Conservation (phyloP, 176 grass and related monocot species). For the Eragrostis nindensis region DNA sequence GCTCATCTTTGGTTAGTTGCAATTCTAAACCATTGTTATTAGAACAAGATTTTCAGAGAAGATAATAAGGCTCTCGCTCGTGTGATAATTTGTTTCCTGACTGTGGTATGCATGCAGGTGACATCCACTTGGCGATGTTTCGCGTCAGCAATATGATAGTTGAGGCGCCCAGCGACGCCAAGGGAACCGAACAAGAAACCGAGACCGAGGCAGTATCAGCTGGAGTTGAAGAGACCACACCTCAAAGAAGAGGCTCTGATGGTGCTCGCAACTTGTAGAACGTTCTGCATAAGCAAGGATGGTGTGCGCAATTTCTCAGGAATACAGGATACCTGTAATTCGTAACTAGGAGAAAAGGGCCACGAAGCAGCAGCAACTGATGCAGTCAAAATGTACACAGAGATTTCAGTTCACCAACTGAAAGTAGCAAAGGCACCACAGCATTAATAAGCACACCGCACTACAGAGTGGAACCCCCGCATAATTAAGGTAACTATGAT, state of each 20-base stretch:
- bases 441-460: background rate
- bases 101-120: conserved; percentile 40
- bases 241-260: too few species aligned
- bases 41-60: background rate
- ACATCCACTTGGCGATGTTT: conserved; percentile 73
- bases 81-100: background rate
- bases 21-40: background rate
- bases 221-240: conserved; percentile 33
- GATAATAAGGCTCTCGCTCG: background rate
- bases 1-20: conserved; percentile 60
- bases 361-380: background rate
- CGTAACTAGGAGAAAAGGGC: background rate
- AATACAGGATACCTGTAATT: background rate
- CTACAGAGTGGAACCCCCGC: background rate
- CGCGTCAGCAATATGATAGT: conserved; percentile 51
- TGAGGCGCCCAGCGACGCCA: conserved; percentile 17
- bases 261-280: too few species aligned
- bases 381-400: background rate
- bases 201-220: conserved; percentile 36
- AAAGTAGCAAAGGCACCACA: background rate
- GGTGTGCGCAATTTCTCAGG: too few species aligned
- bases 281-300: background rate
- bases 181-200: background rate
- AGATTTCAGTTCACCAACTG: background rate
- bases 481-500: background rate